A percentile compares a stretch with the other conserved stretches of the same genome.
These are phyloP conservation scores for Trebouxiophyceae sp. DNA, from an alignment of 163 green algal species.

Conservation along the genomic window DNA sequence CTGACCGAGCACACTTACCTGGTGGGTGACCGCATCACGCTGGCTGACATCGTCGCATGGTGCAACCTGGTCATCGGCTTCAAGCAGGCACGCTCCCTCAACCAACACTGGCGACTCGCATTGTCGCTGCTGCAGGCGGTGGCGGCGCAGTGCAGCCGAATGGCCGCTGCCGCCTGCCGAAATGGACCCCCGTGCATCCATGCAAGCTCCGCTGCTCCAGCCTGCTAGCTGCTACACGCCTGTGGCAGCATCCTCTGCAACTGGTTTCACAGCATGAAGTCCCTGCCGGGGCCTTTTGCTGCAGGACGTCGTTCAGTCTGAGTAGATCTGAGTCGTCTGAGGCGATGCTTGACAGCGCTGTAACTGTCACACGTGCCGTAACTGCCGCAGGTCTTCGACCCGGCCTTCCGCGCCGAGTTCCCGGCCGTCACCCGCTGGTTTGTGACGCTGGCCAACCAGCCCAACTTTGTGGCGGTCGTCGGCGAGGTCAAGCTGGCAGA, in stretches of 20 bases:
- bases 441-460: slow-evolving; percentile 24
- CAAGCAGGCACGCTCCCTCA: too few species aligned
- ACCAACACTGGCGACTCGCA: too few species aligned
- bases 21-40: slow-evolving; percentile 41
- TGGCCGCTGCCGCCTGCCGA: too few species aligned
- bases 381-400: slow-evolving; percentile 14
- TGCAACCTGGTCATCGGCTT: slow-evolving; percentile 39
- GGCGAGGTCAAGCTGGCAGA: slow-evolving; percentile 15
- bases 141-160: too few species aligned
- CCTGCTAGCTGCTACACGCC: too few species aligned
- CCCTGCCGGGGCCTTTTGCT: too few species aligned
- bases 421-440: slow-evolving; percentile 31
- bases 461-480: slow-evolving; percentile 27
- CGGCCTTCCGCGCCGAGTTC: slow-evolving; percentile 24
- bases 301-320: too few species aligned
- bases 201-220: too few species aligned
- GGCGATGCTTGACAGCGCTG: neutral
- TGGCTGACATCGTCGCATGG: slow-evolving; percentile 54
- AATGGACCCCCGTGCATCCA: too few species aligned
- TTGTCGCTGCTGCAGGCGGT: too few species aligned
- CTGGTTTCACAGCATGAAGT: too few species aligned
- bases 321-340: neutral
- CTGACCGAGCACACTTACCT: slow-evolving; percentile 42
- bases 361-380: neutral
- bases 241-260: too few species aligned